Evolutionary conservation across 148 eudicot genomes (phyloP).

Genomic region (Fagopyrum tataricum): DNA sequence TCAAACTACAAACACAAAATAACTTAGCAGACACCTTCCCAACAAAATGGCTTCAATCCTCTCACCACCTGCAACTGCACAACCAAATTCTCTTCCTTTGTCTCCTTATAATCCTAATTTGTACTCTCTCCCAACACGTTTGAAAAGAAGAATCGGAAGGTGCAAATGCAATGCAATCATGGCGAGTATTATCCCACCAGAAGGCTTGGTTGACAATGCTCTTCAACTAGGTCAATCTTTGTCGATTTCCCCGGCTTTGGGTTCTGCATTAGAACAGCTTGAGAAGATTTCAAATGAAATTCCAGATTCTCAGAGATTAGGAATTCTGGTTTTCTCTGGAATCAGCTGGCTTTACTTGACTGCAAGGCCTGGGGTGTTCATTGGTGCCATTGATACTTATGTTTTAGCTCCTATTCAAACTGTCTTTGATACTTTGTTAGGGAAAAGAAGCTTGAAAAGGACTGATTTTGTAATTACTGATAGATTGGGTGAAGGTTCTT

Average conservation of each 20-base stretch:
- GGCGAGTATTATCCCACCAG: constrained; percentile 19
- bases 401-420: constrained; percentile 74
- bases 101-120: constrained; percentile 19
- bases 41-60: constrained; percentile 55
- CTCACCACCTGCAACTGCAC: constrained; percentile 43
- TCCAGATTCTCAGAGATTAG: constrained; percentile 72
- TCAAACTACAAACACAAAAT: background rate
- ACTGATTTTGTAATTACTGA: constrained; percentile 62
- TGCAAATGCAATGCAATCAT: constrained; percentile 43
- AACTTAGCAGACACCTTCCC: background rate
- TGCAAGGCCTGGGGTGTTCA: constrained; percentile 80
- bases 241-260: constrained; percentile 31
- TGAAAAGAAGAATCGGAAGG: constrained; percentile 26
- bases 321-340: constrained; percentile 46
- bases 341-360: constrained; percentile 79
- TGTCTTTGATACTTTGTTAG: constrained; percentile 54
- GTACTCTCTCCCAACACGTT: constrained; percentile 21
- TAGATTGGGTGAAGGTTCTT: constrained; percentile 81
- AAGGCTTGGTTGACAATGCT: constrained; percentile 28
- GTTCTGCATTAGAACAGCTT: constrained; percentile 37
- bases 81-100: constrained; percentile 21
- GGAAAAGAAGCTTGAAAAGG: constrained; percentile 61
- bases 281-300: constrained; percentile 32
- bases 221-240: constrained; percentile 27
- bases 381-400: constrained; percentile 85